phyloP scores from a whole-genome alignment of 169 alveolate genomes.

The Plasmodium vivax region DNA sequence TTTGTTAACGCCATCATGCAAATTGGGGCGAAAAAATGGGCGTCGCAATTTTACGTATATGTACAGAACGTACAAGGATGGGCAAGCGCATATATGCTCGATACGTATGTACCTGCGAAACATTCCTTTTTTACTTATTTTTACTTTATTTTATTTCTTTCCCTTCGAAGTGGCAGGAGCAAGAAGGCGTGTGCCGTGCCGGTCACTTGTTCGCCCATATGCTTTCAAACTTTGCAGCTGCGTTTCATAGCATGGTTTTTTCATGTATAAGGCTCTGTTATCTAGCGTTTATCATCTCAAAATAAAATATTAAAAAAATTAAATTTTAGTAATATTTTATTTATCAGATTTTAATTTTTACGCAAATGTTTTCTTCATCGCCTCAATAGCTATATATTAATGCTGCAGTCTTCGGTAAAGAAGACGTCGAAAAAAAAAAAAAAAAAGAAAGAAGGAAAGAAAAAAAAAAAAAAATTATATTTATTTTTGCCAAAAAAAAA shows the following conservation, averaged over 20 bases:
- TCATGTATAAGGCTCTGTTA: conserved; percentile 67
- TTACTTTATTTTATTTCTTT: not conserved
- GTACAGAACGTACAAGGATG: not conserved
- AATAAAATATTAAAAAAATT: conserved; percentile 46
- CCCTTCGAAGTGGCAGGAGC: not conserved
- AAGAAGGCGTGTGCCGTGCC: not conserved
- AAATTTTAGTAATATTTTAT: conserved; percentile 65
- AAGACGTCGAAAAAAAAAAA: conserved; percentile 61
- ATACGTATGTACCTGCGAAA: not conserved
- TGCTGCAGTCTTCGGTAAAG: conserved; percentile 77
- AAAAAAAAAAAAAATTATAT: conserved; percentile 44
- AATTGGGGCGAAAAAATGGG: not conserved
- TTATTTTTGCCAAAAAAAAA: conserved; percentile 37
- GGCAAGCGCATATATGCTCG: not conserved
- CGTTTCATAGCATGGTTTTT: not conserved
- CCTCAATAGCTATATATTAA: conserved; percentile 72
- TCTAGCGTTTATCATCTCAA: conserved; percentile 72
- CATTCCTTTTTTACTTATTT: not conserved
- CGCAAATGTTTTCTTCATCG: conserved; percentile 75
- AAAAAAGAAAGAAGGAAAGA: not conserved
- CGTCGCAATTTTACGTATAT: not conserved
- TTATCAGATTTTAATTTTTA: conserved; percentile 54
- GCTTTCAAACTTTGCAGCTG: not conserved
- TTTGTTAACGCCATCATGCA: not conserved
- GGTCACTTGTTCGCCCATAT: not conserved